These are phyloP conservation scores for Castanea mollissima DNA, from an alignment of 306 rosid species.

Conservation along the genomic window DNA sequence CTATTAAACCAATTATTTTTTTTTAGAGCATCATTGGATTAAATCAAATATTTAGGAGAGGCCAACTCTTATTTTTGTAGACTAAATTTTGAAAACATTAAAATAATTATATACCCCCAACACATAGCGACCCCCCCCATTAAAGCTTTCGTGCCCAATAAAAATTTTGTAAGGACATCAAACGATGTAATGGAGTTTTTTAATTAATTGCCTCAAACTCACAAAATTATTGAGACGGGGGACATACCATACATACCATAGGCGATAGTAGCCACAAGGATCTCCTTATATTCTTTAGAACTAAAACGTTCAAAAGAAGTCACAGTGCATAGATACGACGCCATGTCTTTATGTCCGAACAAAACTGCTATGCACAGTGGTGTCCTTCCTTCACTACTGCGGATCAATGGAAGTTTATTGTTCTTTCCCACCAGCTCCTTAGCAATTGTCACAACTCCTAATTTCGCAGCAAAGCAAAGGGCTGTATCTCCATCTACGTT, in stretches of 20 bases:
- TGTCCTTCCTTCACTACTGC: neutral
- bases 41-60: too few species aligned
- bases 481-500: neutral
- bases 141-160: too few species aligned
- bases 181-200: too few species aligned
- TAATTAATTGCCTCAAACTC: neutral
- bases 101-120: too few species aligned
- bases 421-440: neutral
- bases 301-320: neutral
- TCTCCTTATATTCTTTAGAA: accelerated
- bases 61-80: too few species aligned
- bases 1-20: too few species aligned
- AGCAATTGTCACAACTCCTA: neutral
- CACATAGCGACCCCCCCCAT: too few species aligned
- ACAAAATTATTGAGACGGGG: neutral
- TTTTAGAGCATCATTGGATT: too few species aligned
- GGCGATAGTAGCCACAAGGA: neutral
- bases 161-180: too few species aligned
- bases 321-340: neutral
- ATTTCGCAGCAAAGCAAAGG: neutral
- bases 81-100: too few species aligned
- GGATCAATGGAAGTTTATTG: neutral
- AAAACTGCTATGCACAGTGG: neutral
- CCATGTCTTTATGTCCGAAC: neutral
- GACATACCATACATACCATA: neutral